These are phyloP conservation scores for Penicillium sp. DNA, from an alignment of 2,329 filamentous ascomycete genomes.

Conservation along the genomic window DNA sequence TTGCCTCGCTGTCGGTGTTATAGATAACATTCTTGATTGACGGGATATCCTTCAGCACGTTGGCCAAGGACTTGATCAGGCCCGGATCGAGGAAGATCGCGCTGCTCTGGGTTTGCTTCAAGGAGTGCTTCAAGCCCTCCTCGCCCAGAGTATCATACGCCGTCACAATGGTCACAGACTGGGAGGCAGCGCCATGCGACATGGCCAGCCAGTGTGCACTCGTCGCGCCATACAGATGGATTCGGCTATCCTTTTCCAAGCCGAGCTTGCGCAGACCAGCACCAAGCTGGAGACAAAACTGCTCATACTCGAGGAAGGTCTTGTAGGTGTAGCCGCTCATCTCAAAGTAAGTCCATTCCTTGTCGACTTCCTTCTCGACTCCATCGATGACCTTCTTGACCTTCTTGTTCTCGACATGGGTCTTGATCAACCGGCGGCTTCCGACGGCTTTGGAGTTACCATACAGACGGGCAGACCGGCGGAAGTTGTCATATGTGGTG, in stretches of 20 bases:
- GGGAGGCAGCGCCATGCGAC: slow-evolving; percentile 70
- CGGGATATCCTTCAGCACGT: slow-evolving; percentile 51
- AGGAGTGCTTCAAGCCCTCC: slow-evolving; percentile 76
- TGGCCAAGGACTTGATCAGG: slow-evolving; percentile 57
- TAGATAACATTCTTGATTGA: slow-evolving; percentile 55
- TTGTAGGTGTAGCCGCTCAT: slow-evolving; percentile 69
- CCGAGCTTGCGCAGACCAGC: slow-evolving; percentile 70
- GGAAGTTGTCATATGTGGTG: slow-evolving; percentile 75
- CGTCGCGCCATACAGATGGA: slow-evolving; percentile 82
- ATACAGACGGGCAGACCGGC: slow-evolving; percentile 59
- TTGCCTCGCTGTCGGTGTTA: slow-evolving; percentile 50
- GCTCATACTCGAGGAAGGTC: slow-evolving; percentile 73
- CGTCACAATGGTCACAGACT: slow-evolving; percentile 87
- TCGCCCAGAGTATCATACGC: slow-evolving; percentile 90
- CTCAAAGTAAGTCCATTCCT: slow-evolving; percentile 89
- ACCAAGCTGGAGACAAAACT: slow-evolving; percentile 62
- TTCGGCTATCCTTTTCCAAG: slow-evolving; percentile 57
- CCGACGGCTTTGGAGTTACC: slow-evolving; percentile 62
- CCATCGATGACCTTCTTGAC: slow-evolving; percentile 83
- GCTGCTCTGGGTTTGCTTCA: slow-evolving; percentile 71
- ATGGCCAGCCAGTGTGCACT: slow-evolving; percentile 78
- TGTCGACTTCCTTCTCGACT: slow-evolving; percentile 70
- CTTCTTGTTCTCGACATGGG: slow-evolving; percentile 81
- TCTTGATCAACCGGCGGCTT: slow-evolving; percentile 65
- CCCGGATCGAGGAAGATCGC: slow-evolving; percentile 84